Base-by-base conservation (phyloP, 225 moss, liverwort and hornwort species). In the Asterella californica region DNA sequence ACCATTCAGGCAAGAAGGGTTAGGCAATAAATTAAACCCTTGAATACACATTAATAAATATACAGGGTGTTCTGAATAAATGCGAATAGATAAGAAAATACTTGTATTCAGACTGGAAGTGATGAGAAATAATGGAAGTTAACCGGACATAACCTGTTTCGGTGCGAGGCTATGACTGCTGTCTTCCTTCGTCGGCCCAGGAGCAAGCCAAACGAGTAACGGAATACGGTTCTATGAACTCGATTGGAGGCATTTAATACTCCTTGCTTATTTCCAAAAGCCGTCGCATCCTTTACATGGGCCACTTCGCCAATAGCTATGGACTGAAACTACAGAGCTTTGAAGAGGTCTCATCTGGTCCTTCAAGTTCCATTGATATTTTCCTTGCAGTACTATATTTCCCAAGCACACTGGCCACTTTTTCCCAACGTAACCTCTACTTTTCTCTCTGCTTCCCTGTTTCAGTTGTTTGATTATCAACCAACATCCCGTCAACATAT, bases 111-210 rank as follows among this genome's bases (percentile, higher is more conserved):
- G n/a, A n/a, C 9, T 6, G 2, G 64, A 32, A 33, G 12, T 21
- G 29, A 33, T 32, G 32, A 64, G 64, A 64, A 10, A 15, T 64
- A 8, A 32, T n/a, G n/a, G 10, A 64, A 22, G 60, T 24, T 24
- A n/a, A n/a, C 24, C 60, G 18, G 2, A 64, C 32, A 0, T 81
- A 63, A 94, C 93, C 88, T 91, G 94, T 85, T 97, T 94, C 76
- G 94, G 85, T 55, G 91, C 85, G 62, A 84, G 80, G 34, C 54
- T 85, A 22, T 90, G 89, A 79, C 86, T 85, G 74, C n/a, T n/a
- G n/a, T n/a, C 94, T 92, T 79, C 93, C 94, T 83, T 97, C 97
- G 88, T 97, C 94, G 94, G 97, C 97, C 97, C 78, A 97, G 92
- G 83, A 97, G 91, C 94, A 91, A 82, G 83, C 90, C 70, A 94